Percentiles rank a stretch among this genome's conserved stretches.
Conservation (phyloP, 495 filamentous ascomycete species). For the Talaromyces adpressus region DNA sequence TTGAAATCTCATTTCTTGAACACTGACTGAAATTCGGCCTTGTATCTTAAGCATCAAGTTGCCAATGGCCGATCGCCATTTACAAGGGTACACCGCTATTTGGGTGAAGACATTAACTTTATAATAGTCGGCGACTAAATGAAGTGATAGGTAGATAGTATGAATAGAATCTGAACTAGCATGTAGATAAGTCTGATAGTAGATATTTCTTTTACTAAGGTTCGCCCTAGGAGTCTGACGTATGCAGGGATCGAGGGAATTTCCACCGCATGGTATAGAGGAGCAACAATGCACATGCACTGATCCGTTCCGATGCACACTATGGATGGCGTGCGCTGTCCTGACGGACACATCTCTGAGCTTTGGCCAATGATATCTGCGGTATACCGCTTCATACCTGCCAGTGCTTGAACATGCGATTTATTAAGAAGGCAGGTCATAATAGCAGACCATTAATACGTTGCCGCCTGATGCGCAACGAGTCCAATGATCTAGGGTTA, state of each 20-base stretch:
- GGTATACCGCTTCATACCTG: neutral
- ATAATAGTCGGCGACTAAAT: neutral
- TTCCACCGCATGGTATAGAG: neutral
- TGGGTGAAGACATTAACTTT: neutral
- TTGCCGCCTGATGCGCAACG: neutral
- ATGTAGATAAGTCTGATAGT: neutral
- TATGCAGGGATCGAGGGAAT: neutral
- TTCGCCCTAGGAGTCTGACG: neutral
- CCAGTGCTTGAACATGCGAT: neutral
- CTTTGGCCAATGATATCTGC: neutral
- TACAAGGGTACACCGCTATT: neutral
- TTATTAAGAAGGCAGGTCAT: neutral
- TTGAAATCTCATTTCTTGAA: neutral
- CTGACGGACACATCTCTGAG: neutral
- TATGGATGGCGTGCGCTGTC: neutral
- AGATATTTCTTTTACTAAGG: neutral
- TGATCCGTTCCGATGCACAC: neutral
- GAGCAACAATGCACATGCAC: neutral
- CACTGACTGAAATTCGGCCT: neutral
- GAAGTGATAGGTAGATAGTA: neutral
- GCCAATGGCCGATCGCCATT: neutral
- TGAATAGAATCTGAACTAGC: neutral
- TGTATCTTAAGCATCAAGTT: neutral
- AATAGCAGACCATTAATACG: neutral
- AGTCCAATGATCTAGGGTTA: neutral